Evolutionary conservation across 768 basidiomycete genomes (phyloP).

Genomic region (Tylopilus plumbeoviolaceoides): DNA sequence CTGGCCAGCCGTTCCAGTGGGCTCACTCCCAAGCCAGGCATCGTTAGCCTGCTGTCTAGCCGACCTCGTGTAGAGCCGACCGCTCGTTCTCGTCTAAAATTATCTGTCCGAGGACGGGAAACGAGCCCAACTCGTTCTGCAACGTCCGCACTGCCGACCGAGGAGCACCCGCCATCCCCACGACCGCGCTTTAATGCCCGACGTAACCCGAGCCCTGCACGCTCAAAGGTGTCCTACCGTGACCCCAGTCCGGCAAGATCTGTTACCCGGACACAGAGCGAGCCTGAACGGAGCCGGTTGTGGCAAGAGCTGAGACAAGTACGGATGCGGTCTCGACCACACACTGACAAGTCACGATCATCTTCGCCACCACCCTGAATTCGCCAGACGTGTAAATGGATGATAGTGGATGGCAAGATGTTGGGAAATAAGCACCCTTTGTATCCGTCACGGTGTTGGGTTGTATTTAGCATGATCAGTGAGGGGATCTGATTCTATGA

Average conservation of each 20-base stretch:
- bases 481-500: slow-evolving; percentile 16
- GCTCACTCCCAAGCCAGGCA: slow-evolving; percentile 29
- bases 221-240: slow-evolving; percentile 29
- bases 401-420: slow-evolving; percentile 8
- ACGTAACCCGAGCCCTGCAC: slow-evolving; percentile 38
- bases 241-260: slow-evolving; percentile 27
- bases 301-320: slow-evolving; percentile 56
- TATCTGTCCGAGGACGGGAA: slow-evolving; percentile 27
- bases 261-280: slow-evolving; percentile 30
- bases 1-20: slow-evolving; percentile 25
- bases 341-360: slow-evolving; percentile 40
- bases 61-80: slow-evolving; percentile 26
- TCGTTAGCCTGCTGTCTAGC: slow-evolving; percentile 37
- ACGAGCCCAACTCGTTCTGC: slow-evolving; percentile 31
- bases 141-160: slow-evolving; percentile 18
- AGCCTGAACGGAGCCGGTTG: slow-evolving; percentile 41
- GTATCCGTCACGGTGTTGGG: slow-evolving; percentile 2
- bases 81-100: slow-evolving; percentile 24
- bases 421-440: slow-evolving; percentile 3
- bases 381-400: slow-evolving; percentile 10
- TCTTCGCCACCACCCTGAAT: slow-evolving; percentile 36
- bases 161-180: slow-evolving; percentile 24
- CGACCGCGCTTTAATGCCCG: slow-evolving; percentile 36
- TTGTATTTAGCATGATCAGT: slow-evolving; percentile 12
- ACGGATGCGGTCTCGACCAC: slow-evolving; percentile 43